phyloP scores from a whole-genome alignment of 805 yeast genomes.

The Ogataea dorogensis region DNA sequence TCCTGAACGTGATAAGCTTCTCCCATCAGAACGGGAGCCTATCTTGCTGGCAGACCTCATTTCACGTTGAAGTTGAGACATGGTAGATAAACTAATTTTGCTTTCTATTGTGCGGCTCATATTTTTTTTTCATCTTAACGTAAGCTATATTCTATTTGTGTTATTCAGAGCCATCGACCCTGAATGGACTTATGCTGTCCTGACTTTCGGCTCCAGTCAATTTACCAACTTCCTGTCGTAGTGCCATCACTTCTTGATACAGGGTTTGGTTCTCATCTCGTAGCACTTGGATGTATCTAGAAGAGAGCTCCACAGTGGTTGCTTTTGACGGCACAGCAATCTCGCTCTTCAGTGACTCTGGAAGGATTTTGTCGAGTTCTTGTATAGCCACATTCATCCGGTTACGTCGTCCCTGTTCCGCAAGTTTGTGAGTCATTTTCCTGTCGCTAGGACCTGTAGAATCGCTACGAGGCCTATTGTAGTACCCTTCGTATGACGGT shows the following conservation, averaged over 20 bases:
- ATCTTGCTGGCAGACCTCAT: conserved; percentile 6
- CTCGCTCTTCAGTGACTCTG: conserved; percentile 54
- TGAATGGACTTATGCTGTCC: conserved; percentile 23
- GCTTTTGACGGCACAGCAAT: conserved; percentile 83
- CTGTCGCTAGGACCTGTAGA: conserved; percentile 37
- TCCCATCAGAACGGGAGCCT: conserved; percentile 4
- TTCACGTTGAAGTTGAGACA: conserved; percentile 24
- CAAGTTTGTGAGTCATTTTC: conserved; percentile 79
- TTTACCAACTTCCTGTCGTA: conserved; percentile 26
- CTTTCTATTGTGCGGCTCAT: conserved; percentile 7
- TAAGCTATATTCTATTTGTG: conserved; percentile 4
- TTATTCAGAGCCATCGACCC: conserved; percentile 12
- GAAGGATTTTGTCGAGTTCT: conserved; percentile 68
- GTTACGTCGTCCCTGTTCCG: conserved; percentile 95
- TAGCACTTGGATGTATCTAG: conserved; percentile 58
- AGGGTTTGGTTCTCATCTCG: conserved; percentile 37
- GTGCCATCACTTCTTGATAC: conserved; percentile 37
- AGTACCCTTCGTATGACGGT: conserved; percentile 2
- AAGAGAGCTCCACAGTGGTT: conserved; percentile 90
- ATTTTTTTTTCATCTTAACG: not conserved
- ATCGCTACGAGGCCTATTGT: conserved; percentile 4
- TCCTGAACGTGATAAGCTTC: conserved; percentile 22
- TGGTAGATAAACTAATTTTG: conserved; percentile 4
- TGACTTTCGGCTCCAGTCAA: conserved; percentile 7
- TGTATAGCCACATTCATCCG: conserved; percentile 85